Conservation (phyloP, 2,329 filamentous ascomycete species). For the Nemania bipapillata region DNA sequence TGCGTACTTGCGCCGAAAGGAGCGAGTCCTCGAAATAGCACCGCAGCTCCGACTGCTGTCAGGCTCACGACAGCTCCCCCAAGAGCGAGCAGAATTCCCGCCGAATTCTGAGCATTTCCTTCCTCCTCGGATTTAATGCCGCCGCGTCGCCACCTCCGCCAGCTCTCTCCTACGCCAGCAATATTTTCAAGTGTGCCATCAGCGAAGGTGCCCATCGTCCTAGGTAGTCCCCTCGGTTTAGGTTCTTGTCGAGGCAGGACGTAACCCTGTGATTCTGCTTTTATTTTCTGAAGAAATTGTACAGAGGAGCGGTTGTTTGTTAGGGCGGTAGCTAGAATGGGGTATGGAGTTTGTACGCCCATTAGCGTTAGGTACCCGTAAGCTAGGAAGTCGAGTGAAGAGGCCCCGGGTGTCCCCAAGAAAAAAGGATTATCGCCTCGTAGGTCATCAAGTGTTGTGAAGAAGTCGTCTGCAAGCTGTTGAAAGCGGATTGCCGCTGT, state of each 20-base stretch:
- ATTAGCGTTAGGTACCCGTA: constrained; percentile 84
- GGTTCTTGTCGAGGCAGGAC: constrained; percentile 43
- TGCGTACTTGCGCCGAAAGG: constrained; percentile 61
- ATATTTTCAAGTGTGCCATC: constrained; percentile 51
- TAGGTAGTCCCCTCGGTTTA: constrained; percentile 32
- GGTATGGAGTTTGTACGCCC: constrained; percentile 62
- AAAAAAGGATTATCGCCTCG: constrained; percentile 67
- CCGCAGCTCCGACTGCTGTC: constrained; percentile 53
- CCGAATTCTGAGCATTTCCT: constrained; percentile 43
- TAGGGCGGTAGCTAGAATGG: constrained; percentile 54
- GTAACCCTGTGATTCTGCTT: constrained; percentile 19
- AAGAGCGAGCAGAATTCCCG: constrained; percentile 52
- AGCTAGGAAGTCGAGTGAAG: constrained; percentile 79
- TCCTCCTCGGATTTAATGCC: constrained; percentile 45
- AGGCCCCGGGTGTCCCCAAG: constrained; percentile 58
- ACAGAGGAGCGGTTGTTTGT: constrained; percentile 45
- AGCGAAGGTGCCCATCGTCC: constrained; percentile 46
- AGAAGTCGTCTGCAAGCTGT: constrained; percentile 74
- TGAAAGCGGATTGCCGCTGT: constrained; percentile 80
- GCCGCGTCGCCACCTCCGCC: constrained; percentile 53
- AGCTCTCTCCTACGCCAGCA: constrained; percentile 50
- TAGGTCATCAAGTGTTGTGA: constrained; percentile 75
- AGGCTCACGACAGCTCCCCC: constrained; percentile 53
- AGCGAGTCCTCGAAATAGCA: constrained; percentile 56
- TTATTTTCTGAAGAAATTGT: constrained; percentile 41